Evolutionary conservation across 352 stramenopile genomes (phyloP), one percentile per base, ranked within the genome.

Genomic region (Halophytophthora polymorphica): DNA sequence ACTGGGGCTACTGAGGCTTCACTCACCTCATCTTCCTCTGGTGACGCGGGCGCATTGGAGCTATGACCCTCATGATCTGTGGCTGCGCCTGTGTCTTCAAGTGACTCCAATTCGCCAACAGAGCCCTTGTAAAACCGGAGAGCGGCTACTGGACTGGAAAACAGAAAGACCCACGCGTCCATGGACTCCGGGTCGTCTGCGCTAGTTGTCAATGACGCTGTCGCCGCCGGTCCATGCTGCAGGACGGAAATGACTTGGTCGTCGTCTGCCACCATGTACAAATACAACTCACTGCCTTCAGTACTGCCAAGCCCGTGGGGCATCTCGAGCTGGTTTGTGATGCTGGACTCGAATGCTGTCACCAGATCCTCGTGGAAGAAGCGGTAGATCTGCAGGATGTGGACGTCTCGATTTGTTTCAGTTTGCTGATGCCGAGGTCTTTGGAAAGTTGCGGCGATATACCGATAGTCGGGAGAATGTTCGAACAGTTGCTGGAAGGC

Each of bases 401-500:
- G 40, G 0, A 71, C 52, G 25, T 43, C 46, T 18, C 42, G 36
- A 1, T 46, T 22, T 19, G 15, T 31, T n/a, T 39, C 38, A 18
- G 53, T 23, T 13, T 56, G 39, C 19, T 46, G 35, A 4, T 45
- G 45, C 23, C n/a, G 54, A 15, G 29, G 33, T 7, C 37, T 41
- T 25, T 29, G 58, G 44, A 88, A 83, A 17, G 63, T 57, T 1
- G 63, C 58, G 1, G 61, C 50, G 4, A 90, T 83, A 36, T 73
- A 73, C 35, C 67, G 69, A 42, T 58, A 66, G 36, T 87, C 78
- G 3, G 73, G 56, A 6, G 63, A 65, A 40, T 85, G 69, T 11
- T 71, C 54, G 0, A 66, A 37, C 0, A 90, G 21, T 34, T 71
- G 60, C 31, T 90, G 73, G n/a, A 78, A 77, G 6, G 64, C 74